These are phyloP conservation scores for Zostera marina DNA, from an alignment of 116 monocot species.

Conservation along the genomic window DNA sequence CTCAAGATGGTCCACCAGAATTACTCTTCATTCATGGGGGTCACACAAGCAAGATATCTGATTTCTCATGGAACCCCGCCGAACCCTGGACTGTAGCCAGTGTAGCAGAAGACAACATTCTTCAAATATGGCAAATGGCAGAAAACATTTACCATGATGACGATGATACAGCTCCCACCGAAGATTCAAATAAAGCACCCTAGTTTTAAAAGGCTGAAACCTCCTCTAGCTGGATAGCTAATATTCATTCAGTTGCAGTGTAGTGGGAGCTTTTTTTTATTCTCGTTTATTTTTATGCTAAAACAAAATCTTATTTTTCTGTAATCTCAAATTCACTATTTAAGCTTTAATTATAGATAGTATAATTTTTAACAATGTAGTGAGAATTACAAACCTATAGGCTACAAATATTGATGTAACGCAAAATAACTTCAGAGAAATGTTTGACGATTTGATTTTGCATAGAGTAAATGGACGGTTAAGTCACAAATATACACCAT, in stretches of 20 bases:
- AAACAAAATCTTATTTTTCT: neutral
- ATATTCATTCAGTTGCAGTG: no score
- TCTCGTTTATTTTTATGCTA: neutral
- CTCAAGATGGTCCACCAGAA: slow-evolving; percentile 87
- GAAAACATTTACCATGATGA: slow-evolving; percentile 93
- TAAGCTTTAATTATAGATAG: no score
- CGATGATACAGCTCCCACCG: slow-evolving; percentile 12
- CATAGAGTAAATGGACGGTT: no score
- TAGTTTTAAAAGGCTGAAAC: no score
- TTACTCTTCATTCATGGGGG: slow-evolving; percentile 87
- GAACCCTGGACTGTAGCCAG: slow-evolving; percentile 89
- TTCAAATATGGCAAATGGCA: slow-evolving; percentile 99
- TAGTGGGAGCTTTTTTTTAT: no score
- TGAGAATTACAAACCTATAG: no score
- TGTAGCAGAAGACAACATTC: slow-evolving; percentile 92
- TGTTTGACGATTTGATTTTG: no score
- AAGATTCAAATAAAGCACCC: slow-evolving; percentile 3
- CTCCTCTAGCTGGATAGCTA: no score
- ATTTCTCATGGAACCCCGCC: slow-evolving; percentile 89
- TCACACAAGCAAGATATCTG: slow-evolving; percentile 90
- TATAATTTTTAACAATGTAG: no score
- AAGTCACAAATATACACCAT: no score
- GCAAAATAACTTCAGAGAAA: no score
- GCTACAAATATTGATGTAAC: no score
- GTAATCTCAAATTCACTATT: neutral